Base-by-base conservation (phyloP, 495 filamentous ascomycete genomes). In the Glarea lozoyensis region DNA sequence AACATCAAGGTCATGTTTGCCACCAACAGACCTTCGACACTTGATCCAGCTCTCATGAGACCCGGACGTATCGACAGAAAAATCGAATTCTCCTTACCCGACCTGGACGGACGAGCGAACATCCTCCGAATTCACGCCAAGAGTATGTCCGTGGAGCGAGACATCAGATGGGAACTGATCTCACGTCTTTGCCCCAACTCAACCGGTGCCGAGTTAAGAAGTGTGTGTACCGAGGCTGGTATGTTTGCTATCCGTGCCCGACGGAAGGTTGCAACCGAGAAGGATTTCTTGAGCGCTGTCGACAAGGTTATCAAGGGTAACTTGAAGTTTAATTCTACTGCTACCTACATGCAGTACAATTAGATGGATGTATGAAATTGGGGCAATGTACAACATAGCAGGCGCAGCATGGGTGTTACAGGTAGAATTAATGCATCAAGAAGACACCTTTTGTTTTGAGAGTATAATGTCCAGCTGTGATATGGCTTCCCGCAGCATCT, bases 1-100 rank as follows among this genome's bases (percentile, higher is more conserved):
- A 98, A 98, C 66, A 98, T 98, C 72, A 98, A 98, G 65, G 92
- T 98, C 67, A 98, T 98, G 92, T 98, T 98, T 58, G 92, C 92
- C 46, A 98, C 92, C 55, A 98, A 98, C 70, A 74, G 92, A 46
- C 92, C 92, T 1, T 95, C 88, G 5, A 98, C 90, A 11, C 72
- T 98, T 33, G 92, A 98, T 56, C 92, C 92, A 12, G 92, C 92
- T 10, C 73, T 98, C 46, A 95, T 98, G 86, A 76, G 92, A 62
- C 92, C 92, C 9, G 92, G 92, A 24, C 88, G 92, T 66, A 98
- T 98, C 57, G 92, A 98, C 64, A 78, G 92, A 52, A 98, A 98
- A 71, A 97, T 98, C 58, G 92, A 98, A 62, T 98, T 98, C 72
- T 86, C 87, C 2, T 78, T 98, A 4, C 92, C 92, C 18, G 92